Conservation (phyloP, 352 stramenopile species). For the Phytopythium aichiense region DNA sequence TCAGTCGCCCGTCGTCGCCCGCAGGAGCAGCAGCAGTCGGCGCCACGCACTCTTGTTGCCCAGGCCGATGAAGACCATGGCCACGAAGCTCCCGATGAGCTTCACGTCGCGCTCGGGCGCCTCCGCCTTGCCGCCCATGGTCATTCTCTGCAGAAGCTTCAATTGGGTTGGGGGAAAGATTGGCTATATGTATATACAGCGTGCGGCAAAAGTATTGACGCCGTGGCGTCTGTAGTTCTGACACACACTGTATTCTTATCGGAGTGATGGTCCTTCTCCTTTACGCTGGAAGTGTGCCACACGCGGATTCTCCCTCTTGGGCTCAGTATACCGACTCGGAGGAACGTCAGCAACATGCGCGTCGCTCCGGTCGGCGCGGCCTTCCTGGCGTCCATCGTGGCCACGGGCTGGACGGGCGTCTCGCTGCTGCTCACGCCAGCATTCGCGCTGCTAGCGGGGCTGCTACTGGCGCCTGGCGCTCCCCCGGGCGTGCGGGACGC, state of each 20-base stretch:
- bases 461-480: constrained; percentile 2
- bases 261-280: constrained; percentile 2
- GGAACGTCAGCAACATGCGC: constrained; percentile 16
- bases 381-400: constrained; percentile 46
- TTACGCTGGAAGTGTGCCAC: not conserved
- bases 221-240: too few relatives aligned
- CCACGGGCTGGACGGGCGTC: constrained; percentile 56
- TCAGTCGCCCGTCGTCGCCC: not conserved
- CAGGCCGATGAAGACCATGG: constrained; percentile 79
- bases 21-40: too few relatives aligned
- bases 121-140: constrained; percentile 5
- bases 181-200: not conserved
- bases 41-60: constrained; percentile 75
- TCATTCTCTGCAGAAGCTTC: not conserved
- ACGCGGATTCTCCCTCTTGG: not conserved
- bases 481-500: not conserved
- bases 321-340: not conserved
- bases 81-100: constrained; percentile 77
- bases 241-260: not conserved
- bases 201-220: not conserved
- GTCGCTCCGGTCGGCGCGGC: constrained; percentile 35
- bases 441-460: constrained; percentile 33
- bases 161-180: not conserved
- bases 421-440: constrained; percentile 50
- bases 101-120: constrained; percentile 45